phyloP scores from a whole-genome alignment of 345 rosid genomes.

The Heritiera fomes region DNA sequence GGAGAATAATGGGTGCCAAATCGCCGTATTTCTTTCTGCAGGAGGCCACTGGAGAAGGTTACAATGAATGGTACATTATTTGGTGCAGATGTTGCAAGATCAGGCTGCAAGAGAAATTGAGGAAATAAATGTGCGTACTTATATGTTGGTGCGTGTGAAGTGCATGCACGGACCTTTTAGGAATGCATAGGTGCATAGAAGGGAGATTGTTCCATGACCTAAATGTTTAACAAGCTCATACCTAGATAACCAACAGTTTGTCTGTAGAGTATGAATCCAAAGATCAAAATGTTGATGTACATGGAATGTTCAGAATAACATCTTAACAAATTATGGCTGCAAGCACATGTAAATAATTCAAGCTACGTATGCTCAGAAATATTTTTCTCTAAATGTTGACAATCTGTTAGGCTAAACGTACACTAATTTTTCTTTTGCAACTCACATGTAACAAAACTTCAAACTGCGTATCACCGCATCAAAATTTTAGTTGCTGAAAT shows the following conservation, averaged over 20 bases:
- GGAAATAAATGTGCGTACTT: not conserved
- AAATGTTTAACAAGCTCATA: conserved; percentile 1
- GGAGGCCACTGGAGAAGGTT: conserved; percentile 30
- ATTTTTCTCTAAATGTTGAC: not conserved
- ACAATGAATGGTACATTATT: conserved; percentile 25
- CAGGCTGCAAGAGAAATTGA: conserved; percentile 46
- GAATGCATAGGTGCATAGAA: not conserved
- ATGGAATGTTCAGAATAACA: not conserved
- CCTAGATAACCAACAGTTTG: not conserved
- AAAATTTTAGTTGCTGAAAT: not conserved
- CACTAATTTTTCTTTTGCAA: no score
- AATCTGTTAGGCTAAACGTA: not conserved
- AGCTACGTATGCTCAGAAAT: not conserved
- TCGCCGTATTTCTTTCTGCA: conserved; percentile 26
- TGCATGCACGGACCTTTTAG: not conserved
- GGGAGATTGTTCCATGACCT: not conserved
- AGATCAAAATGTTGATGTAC: not conserved
- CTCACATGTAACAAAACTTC: not conserved
- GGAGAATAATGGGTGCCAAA: conserved; percentile 18
- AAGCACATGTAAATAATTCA: not conserved
- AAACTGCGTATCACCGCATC: not conserved
- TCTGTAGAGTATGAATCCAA: not conserved
- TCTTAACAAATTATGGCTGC: not conserved
- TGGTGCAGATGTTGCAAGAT: conserved; percentile 31
- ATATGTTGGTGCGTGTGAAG: not conserved